Conservation (phyloP, 2,329 filamentous ascomycete genomes). For the Epichloe amarillans region DNA sequence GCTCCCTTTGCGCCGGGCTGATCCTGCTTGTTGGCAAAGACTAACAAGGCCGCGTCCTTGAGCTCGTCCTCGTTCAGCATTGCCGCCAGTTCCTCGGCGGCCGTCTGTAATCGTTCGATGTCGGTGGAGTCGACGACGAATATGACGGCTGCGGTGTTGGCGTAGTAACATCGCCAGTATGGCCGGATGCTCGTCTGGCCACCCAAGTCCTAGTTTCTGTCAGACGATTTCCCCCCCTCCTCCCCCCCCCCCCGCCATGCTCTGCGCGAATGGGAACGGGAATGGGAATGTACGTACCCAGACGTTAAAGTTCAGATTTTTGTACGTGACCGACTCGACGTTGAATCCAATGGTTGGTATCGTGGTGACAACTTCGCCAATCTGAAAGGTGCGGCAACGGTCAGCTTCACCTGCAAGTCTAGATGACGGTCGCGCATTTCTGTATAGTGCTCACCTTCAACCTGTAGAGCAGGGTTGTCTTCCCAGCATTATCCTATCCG, state of each 20-base stretch:
- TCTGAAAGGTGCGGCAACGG: slow-evolving; percentile 36
- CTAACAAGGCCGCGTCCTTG: slow-evolving; percentile 78
- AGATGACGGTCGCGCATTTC: neutral
- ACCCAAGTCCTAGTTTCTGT: slow-evolving; percentile 57
- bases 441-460: slow-evolving; percentile 53
- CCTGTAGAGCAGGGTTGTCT: slow-evolving; percentile 92
- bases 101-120: slow-evolving; percentile 86
- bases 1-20: slow-evolving; percentile 93
- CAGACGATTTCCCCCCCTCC: neutral
- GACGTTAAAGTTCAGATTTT: slow-evolving; percentile 96
- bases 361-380: slow-evolving; percentile 96
- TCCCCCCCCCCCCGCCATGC: too few relatives aligned
- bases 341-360: slow-evolving; percentile 99
- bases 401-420: neutral
- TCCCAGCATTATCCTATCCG: slow-evolving; percentile 84
- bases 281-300: slow-evolving; percentile 50
- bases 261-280: neutral
- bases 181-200: slow-evolving; percentile 97
- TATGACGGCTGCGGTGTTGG: slow-evolving; percentile 94
- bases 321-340: slow-evolving; percentile 96
- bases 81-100: slow-evolving; percentile 78
- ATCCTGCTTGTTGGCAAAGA: slow-evolving; percentile 99
- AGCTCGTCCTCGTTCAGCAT: slow-evolving; percentile 98
- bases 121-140: slow-evolving; percentile 98
- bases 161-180: slow-evolving; percentile 99